Percentiles rank a stretch among this genome's conserved stretches.
These are phyloP conservation scores for Pseudocercospora vitis DNA, from an alignment of 2,329 filamentous ascomycete genomes.

Conservation along the genomic window DNA sequence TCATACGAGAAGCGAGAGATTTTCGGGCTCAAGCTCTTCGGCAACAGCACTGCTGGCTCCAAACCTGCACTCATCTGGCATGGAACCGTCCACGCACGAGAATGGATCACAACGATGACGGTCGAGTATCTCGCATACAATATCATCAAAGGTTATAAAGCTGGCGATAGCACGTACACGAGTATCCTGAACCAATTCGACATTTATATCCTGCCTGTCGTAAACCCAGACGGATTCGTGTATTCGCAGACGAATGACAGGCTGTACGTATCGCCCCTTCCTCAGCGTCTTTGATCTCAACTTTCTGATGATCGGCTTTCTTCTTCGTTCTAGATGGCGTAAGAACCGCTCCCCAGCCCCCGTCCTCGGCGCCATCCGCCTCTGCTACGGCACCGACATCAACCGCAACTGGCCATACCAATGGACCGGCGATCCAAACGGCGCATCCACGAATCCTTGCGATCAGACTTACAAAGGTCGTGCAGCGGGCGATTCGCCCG, in stretches of 20 bases:
- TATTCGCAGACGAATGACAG: slow-evolving; percentile 59
- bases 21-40: slow-evolving; percentile 29
- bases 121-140: slow-evolving; percentile 32
- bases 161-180: slow-evolving; percentile 19
- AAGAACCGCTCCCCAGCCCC: slow-evolving; percentile 54
- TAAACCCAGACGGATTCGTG: slow-evolving; percentile 52
- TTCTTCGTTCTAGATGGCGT: slow-evolving; percentile 57
- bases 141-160: slow-evolving; percentile 29
- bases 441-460: slow-evolving; percentile 56
- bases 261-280: slow-evolving; percentile 33
- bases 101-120: slow-evolving; percentile 32
- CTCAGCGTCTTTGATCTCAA: no score
- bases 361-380: slow-evolving; percentile 37
- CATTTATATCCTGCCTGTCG: slow-evolving; percentile 29
- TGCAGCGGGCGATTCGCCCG: slow-evolving; percentile 49
- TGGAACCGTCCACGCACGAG: slow-evolving; percentile 28
- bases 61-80: slow-evolving; percentile 31
- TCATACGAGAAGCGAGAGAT: slow-evolving; percentile 29
- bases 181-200: slow-evolving; percentile 27
- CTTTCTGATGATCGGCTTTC: no score
- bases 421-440: slow-evolving; percentile 50
- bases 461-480: slow-evolving; percentile 48
- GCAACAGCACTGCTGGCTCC: slow-evolving; percentile 21
- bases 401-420: slow-evolving; percentile 60
- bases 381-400: slow-evolving; percentile 54